A percentile compares a stretch with the other conserved stretches of the same genome.
These are phyloP conservation scores for Blastobotrys indianensis DNA, from an alignment of 1,139 yeast species.

Conservation along the genomic window DNA sequence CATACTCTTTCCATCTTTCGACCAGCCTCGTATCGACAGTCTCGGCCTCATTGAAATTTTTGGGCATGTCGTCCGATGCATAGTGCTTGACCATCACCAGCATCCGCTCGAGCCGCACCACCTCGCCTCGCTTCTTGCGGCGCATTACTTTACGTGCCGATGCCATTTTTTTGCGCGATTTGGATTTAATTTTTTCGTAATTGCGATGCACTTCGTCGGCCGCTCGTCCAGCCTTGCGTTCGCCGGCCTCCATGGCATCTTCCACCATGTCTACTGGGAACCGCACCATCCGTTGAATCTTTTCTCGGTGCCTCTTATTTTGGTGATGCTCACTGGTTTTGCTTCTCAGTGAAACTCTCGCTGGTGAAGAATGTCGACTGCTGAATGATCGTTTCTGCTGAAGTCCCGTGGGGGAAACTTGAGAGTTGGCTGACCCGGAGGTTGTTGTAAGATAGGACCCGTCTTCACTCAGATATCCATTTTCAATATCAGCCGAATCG, in stretches of 20 bases:
- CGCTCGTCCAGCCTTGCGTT: neutral
- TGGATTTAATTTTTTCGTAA: neutral
- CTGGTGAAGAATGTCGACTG: too few species aligned
- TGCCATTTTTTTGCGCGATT: conserved; percentile 4
- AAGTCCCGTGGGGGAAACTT: too few species aligned
- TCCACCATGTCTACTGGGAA: conserved; percentile 4
- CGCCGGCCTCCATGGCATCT: conserved; percentile 3
- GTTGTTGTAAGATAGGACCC: too few species aligned
- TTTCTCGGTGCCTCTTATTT: neutral
- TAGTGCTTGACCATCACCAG: conserved; percentile 52
- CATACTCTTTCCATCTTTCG: conserved; percentile 75
- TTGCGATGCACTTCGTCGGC: neutral
- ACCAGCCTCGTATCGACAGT: conserved; percentile 48
- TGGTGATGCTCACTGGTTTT: neutral
- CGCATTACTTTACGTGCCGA: conserved; percentile 17
- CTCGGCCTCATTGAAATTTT: conserved; percentile 42
- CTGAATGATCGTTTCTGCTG: too few species aligned
- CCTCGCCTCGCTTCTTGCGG: conserved; percentile 46
- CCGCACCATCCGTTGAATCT: neutral
- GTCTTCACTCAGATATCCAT: neutral
- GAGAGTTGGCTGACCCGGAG: too few species aligned
- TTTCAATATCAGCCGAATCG: neutral
- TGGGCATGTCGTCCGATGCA: conserved; percentile 27
- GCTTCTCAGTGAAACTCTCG: neutral
- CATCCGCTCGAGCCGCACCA: conserved; percentile 59